Conservation (phyloP, 768 basidiomycete species). For the Tubosaeta brunneosetosa region DNA sequence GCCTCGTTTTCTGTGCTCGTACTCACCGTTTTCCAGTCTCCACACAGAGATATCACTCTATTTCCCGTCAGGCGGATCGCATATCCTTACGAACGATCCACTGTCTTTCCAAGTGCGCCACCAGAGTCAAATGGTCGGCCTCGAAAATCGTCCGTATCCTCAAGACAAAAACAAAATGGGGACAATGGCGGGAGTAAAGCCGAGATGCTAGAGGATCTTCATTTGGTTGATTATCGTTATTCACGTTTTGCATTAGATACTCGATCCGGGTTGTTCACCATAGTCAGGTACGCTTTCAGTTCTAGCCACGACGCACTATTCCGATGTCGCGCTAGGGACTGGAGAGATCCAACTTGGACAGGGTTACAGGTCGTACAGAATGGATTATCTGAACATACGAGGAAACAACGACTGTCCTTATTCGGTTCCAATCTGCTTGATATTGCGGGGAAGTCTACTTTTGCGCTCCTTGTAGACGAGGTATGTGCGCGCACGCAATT, state of each 20-base stretch:
- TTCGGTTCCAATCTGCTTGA: constrained; percentile 89
- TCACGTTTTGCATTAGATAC: constrained; percentile 87
- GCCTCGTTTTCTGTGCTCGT: constrained; percentile 1
- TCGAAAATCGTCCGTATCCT: constrained; percentile 18
- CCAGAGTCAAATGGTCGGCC: constrained; percentile 27
- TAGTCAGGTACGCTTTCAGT: constrained; percentile 58
- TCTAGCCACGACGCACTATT: background rate
- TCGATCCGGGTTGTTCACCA: constrained; percentile 72
- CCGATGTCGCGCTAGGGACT: constrained; percentile 54
- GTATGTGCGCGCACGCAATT: constrained; percentile 38
- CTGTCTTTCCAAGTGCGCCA: constrained; percentile 59
- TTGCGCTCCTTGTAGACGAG: constrained; percentile 83
- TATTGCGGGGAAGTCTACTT: constrained; percentile 79
- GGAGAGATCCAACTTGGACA: constrained; percentile 80
- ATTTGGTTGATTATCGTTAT: constrained; percentile 87
- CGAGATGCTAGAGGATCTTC: constrained; percentile 47
- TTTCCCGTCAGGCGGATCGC: constrained; percentile 62
- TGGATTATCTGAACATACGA: constrained; percentile 53
- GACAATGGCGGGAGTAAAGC: constrained; percentile 28
- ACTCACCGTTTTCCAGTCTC: constrained; percentile 53
- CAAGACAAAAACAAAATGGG: constrained; percentile 31
- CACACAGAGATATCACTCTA: constrained; percentile 76
- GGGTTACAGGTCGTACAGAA: constrained; percentile 54
- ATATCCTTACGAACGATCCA: constrained; percentile 76
- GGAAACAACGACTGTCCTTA: constrained; percentile 62